Evolutionary conservation across 2,329 filamentous ascomycete genomes (phyloP), one percentile per base, ranked within the genome.

Genomic region (Bipolaris cookei): DNA sequence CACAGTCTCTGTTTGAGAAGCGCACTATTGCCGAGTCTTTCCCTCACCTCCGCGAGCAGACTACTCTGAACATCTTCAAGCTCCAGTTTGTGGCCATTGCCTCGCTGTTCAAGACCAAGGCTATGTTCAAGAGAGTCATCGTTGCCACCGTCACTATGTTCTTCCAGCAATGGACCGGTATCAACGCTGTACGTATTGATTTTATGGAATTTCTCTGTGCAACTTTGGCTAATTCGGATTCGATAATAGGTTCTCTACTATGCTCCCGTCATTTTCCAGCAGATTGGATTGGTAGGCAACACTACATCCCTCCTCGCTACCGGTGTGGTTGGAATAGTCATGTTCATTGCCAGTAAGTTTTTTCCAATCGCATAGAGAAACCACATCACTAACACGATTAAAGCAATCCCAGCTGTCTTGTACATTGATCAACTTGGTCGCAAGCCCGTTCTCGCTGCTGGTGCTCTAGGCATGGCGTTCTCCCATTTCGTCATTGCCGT

Each of bases 1-100:
- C 90, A 0, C 88, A 92, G 72, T 88, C 86, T 0, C 74, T 90
- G 16, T 95, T 94, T 64, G 90, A 94, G 76, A 90, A 92, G 77
- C 85, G 0, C 81, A 88, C 8, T 83, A 84, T 82, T 77, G 14
- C 79, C 0, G 87, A 89, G 60, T 81, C 87, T 21, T 92, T 90
- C 73, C 90, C 90, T 0, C 80, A 88, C 32, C 78, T 90, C 13
- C 78, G 81, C 2, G 82, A 87, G 56, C 81, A 82, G 48, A 89
- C 85, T 0, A 62, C 76, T 80, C 1, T 84, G 82, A 84, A 62
- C 88, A 89, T 71, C 82, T 77, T n/a, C 52, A 77, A 77, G 56
- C 67, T 78, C 45, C 88, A 91, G 66, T 91, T 88, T 59, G 84
- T 91, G 1, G 86, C 87, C 6, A 86, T 89, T 59, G 82, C 78